These are phyloP conservation scores for Candida anglica DNA, from an alignment of 805 yeast genomes.

Conservation along the genomic window DNA sequence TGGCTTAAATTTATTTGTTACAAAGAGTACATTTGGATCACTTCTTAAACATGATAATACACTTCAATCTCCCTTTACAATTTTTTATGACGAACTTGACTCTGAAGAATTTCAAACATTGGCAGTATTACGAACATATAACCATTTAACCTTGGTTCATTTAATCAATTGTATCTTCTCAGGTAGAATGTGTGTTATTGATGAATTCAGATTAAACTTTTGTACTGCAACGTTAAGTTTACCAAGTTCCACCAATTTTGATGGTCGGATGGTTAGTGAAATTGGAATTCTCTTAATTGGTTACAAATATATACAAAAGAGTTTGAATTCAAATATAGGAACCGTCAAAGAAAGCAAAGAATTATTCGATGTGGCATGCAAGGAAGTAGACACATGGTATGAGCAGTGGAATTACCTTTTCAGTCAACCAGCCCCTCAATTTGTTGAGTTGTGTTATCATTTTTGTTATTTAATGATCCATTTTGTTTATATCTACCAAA, in stretches of 20 bases:
- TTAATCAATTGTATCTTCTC: constrained; percentile 60
- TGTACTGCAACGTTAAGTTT: constrained; percentile 56
- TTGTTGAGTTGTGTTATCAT: constrained; percentile 68
- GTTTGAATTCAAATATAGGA: constrained; percentile 14
- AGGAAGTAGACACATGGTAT: constrained; percentile 60
- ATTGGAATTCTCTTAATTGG: constrained; percentile 56
- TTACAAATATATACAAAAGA: constrained; percentile 52
- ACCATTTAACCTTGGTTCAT: constrained; percentile 66
- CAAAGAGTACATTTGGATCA: constrained; percentile 45
- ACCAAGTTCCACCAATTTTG: constrained; percentile 68
- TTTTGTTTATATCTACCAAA: constrained; percentile 33
- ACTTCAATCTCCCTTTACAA: constrained; percentile 17
- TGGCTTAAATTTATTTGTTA: constrained; percentile 60
- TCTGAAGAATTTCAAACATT: constrained; percentile 47
- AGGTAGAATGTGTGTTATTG: constrained; percentile 62
- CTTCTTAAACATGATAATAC: constrained; percentile 15
- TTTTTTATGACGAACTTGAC: constrained; percentile 29
- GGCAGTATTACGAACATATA: constrained; percentile 63
- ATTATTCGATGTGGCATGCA: no score
- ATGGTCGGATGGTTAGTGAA: constrained; percentile 80
- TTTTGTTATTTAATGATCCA: constrained; percentile 52
- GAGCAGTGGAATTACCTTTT: constrained; percentile 67
- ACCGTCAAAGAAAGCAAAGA: constrained; percentile 35
- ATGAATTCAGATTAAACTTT: constrained; percentile 53
- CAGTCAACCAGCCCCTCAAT: constrained; percentile 68